A percentile compares a stretch with the other conserved stretches of the same genome.
Evolutionary conservation across 495 filamentous ascomycete species (phyloP).

Genomic region (Staphylotrichum tortipilum): DNA sequence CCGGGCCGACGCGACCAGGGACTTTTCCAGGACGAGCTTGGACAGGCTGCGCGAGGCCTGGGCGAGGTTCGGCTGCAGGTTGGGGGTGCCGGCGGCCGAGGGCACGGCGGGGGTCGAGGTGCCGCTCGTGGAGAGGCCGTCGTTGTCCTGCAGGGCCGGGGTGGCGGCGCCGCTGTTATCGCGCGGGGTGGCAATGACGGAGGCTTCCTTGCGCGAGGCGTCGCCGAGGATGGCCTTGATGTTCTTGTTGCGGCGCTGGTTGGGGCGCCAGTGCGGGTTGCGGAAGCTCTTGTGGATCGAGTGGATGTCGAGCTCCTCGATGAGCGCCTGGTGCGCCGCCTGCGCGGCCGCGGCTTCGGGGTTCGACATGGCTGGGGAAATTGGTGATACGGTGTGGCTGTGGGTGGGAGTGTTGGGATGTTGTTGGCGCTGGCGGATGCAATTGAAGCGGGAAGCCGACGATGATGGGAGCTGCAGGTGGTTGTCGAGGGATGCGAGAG

Average conservation of each 20-base stretch:
- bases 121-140: constrained; percentile 47
- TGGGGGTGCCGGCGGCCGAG: constrained; percentile 24
- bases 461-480: too few species aligned
- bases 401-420: constrained; percentile 1
- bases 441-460: neutral
- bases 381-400: constrained; percentile 12
- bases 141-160: constrained; percentile 43
- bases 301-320: constrained; percentile 84
- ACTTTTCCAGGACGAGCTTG: constrained; percentile 75
- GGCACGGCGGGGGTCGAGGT: constrained; percentile 51
- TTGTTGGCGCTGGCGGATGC: neutral
- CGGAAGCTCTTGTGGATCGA: constrained; percentile 76
- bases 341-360: constrained; percentile 33
- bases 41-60: constrained; percentile 78
- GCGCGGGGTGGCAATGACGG: constrained; percentile 66
- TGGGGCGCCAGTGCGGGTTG: constrained; percentile 78
- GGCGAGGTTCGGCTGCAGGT: constrained; percentile 59
- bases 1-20: constrained; percentile 14
- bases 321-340: constrained; percentile 49
- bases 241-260: constrained; percentile 94
- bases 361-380: constrained; percentile 23
- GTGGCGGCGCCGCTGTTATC: constrained; percentile 70
- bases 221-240: constrained; percentile 96
- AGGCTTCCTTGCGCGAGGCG: constrained; percentile 70
- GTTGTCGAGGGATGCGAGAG: neutral